phyloP scores from a whole-genome alignment of 75 land plant species.

The Chamaecyparis obtusa region DNA sequence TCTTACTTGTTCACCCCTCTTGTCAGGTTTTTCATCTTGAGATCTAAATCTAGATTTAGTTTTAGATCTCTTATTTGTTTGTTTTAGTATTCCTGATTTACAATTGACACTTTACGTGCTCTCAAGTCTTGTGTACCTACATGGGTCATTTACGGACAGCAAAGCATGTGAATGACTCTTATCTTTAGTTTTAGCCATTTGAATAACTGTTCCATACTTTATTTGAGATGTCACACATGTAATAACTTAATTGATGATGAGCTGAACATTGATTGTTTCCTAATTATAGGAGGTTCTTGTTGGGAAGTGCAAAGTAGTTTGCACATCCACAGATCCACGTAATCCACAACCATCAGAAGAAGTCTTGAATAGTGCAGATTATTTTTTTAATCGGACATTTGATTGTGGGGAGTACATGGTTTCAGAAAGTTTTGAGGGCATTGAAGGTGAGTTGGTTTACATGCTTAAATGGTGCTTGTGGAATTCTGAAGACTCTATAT shows the following conservation, averaged over 20 bases:
- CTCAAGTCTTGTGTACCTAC: not conserved
- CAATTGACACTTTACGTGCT: too few relatives aligned
- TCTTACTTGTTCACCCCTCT: too few relatives aligned
- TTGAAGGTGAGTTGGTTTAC: slow-evolving; percentile 29
- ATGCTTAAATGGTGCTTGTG: not conserved
- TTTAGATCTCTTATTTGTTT: not conserved
- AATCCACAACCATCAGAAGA: too few relatives aligned
- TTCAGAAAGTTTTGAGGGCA: too few relatives aligned
- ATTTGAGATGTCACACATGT: not conserved
- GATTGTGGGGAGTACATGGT: too few relatives aligned
- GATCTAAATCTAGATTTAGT: not conserved
- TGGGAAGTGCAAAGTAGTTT: not conserved
- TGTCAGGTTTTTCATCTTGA: not conserved
- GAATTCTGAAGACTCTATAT: not conserved
- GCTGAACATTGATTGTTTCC: not conserved
- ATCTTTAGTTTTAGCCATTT: not conserved
- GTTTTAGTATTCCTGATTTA: not conserved
- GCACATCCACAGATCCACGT: not conserved
- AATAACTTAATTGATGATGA: not conserved
- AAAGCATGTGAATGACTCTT: not conserved
- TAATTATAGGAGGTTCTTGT: slow-evolving; percentile 48
- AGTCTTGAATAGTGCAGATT: too few relatives aligned
- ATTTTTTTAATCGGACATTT: too few relatives aligned
- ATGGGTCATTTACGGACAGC: not conserved
- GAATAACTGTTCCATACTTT: not conserved